Percentiles rank a stretch among this genome's conserved stretches.
phyloP scores from a whole-genome alignment of 2,329 filamentous ascomycete species.

The Thermoascus crustaceus region DNA sequence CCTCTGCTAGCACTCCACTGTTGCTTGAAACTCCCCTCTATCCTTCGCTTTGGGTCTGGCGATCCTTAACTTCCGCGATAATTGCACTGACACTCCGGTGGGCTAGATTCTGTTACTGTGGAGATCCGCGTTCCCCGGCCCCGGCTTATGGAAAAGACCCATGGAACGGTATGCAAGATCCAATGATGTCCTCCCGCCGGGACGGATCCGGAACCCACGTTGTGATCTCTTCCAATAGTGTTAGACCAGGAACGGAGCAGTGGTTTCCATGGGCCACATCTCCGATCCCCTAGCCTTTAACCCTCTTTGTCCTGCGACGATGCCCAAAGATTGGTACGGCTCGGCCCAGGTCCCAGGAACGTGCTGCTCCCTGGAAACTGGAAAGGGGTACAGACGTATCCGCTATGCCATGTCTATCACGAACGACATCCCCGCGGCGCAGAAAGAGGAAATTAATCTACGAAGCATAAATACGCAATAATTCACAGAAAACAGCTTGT shows the following conservation, averaged over 20 bases:
- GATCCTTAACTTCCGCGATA: no score
- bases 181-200: conserved; percentile 9
- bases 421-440: no score
- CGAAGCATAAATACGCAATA: no score
- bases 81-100: no score
- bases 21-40: not conserved
- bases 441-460: no score
- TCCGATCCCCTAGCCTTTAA: not conserved
- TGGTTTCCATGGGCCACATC: not conserved
- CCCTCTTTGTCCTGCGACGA: conserved; percentile 8
- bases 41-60: no score
- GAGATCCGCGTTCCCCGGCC: conserved; percentile 19
- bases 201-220: conserved; percentile 9
- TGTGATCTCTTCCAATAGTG: not conserved
- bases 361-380: not conserved
- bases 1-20: no score
- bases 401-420: not conserved
- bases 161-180: conserved; percentile 4
- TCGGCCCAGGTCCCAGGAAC: conserved; percentile 9
- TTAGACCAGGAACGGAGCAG: conserved; percentile 1
- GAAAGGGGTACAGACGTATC: not conserved
- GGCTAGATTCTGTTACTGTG: conserved; percentile 10
- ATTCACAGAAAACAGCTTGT: no score
- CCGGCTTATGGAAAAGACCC: conserved; percentile 10
- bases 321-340: conserved; percentile 11